These are phyloP conservation scores for Microdochium nivale DNA, from an alignment of 2,329 filamentous ascomycete species.

Conservation along the genomic window DNA sequence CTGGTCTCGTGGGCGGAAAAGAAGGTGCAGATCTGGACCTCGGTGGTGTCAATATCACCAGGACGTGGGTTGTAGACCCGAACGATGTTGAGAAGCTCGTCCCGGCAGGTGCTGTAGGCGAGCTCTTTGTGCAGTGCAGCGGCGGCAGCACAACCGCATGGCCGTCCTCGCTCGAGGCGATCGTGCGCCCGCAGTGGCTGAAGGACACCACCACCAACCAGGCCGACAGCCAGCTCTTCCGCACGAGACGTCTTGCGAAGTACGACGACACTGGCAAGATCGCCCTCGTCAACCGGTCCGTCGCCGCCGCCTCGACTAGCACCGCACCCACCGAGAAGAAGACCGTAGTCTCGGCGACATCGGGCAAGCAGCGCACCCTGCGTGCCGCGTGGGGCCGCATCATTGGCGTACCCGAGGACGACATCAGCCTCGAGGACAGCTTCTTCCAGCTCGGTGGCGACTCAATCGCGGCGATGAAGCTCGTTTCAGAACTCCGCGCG, in stretches of 20 bases:
- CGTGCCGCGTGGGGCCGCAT: conserved; percentile 39
- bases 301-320: conserved; percentile 3
- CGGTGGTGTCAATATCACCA: conserved; percentile 12
- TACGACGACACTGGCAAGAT: conserved; percentile 22
- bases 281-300: conserved; percentile 16
- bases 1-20: conserved; percentile 5
- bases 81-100: conserved; percentile 23
- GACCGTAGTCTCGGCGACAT: conserved; percentile 27
- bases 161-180: conserved; percentile 13
- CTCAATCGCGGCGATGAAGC: conserved; percentile 52
- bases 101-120: conserved; percentile 31
- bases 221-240: conserved; percentile 21
- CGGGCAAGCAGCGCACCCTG: conserved; percentile 33
- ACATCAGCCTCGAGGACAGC: conserved; percentile 45
- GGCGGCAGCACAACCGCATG: conserved; percentile 2
- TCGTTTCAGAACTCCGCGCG: conserved; percentile 44
- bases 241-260: conserved; percentile 30
- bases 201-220: conserved; percentile 7
- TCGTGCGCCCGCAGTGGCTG: conserved; percentile 20
- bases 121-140: conserved; percentile 29
- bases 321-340: conserved; percentile 6
- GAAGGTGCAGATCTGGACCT: conserved; percentile 9
- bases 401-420: conserved; percentile 30
- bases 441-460: conserved; percentile 55
- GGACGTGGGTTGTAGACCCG: conserved; percentile 31